Percentiles rank a stretch among this genome's conserved stretches.
Evolutionary conservation across 192 early-diverging fungal species (phyloP).

Genomic region (Linnemannia exigua): DNA sequence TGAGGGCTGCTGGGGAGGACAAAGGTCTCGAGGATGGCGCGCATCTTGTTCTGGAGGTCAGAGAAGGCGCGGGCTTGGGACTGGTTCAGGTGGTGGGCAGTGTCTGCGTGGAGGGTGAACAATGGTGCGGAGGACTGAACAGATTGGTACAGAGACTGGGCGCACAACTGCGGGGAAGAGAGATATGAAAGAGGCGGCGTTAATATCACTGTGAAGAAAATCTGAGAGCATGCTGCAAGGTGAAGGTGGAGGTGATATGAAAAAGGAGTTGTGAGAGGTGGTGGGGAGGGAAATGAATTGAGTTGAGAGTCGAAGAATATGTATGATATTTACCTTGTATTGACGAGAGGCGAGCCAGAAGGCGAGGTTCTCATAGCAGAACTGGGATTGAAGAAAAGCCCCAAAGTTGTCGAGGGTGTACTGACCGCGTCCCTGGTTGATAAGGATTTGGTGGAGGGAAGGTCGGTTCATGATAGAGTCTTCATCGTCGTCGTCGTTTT

Average conservation of each 20-base stretch:
- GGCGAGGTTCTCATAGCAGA: conserved; percentile 58
- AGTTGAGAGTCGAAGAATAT: neutral
- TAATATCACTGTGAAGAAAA: neutral
- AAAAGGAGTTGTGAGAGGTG: neutral
- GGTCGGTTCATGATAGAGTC: conserved; percentile 38
- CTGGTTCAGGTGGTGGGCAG: conserved; percentile 31
- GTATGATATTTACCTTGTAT: conserved; percentile 44
- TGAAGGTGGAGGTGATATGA: neutral
- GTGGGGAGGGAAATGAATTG: neutral
- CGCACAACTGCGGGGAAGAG: conserved; percentile 40
- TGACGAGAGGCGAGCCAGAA: conserved; percentile 57
- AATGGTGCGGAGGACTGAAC: conserved; percentile 38
- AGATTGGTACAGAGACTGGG: conserved; percentile 45
- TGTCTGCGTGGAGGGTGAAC: conserved; percentile 32
- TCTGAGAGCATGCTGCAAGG: conserved; percentile 6
- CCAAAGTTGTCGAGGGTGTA: conserved; percentile 58
- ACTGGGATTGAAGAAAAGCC: conserved; percentile 51
- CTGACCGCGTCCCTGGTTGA: conserved; percentile 54
- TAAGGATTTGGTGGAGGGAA: conserved; percentile 50
- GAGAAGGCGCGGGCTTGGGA: conserved; percentile 41
- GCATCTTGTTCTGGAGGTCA: conserved; percentile 53
- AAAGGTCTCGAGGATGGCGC: conserved; percentile 54
- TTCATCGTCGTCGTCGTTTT: conserved; percentile 21
- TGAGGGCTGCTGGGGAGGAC: conserved; percentile 57
- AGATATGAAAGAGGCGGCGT: conserved; percentile 3